These are phyloP conservation scores for Alternaria angustiovoidea DNA, from an alignment of 2,329 filamentous ascomycete genomes.

Conservation along the genomic window DNA sequence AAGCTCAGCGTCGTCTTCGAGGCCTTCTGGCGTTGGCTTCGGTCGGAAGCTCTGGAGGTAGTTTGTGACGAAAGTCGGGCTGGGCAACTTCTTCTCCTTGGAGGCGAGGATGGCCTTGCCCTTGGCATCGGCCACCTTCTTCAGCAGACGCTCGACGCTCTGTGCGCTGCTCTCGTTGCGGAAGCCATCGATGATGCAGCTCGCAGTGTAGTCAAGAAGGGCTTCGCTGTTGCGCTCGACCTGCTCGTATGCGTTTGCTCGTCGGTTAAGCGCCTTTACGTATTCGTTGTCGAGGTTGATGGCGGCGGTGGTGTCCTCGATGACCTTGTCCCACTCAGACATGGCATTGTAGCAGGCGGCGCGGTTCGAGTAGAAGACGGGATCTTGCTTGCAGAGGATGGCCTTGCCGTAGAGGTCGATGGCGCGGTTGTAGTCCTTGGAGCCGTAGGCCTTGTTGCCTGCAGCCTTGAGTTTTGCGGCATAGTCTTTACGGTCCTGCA, in stretches of 20 bases:
- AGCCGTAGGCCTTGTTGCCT: slow-evolving; percentile 94
- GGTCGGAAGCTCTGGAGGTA: slow-evolving; percentile 98
- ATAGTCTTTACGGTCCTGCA: slow-evolving; percentile 81
- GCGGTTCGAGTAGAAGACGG: slow-evolving; percentile 98
- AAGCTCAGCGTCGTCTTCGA: slow-evolving; percentile 83
- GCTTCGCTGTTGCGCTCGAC: slow-evolving; percentile 90
- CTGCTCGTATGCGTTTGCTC: slow-evolving; percentile 96
- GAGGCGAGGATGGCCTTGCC: slow-evolving; percentile 84
- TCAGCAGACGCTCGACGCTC: slow-evolving; percentile 89
- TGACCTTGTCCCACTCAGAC: slow-evolving; percentile 91
- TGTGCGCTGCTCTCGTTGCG: slow-evolving; percentile 88
- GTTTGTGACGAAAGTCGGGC: slow-evolving; percentile 96
- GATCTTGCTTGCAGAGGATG: slow-evolving; percentile 95
- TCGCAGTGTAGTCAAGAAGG: slow-evolving; percentile 95
- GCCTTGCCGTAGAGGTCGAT: slow-evolving; percentile 96
- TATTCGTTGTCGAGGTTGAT: slow-evolving; percentile 94
- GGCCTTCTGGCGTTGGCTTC: slow-evolving; percentile 77
- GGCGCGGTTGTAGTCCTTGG: slow-evolving; percentile 90
- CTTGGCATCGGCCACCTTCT: slow-evolving; percentile 96
- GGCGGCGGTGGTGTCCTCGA: slow-evolving; percentile 95
- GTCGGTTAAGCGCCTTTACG: slow-evolving; percentile 95
- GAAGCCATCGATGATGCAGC: slow-evolving; percentile 98
- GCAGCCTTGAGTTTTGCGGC: slow-evolving; percentile 92
- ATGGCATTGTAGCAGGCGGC: slow-evolving; percentile 97
- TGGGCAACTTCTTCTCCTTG: slow-evolving; percentile 87